Evolutionary conservation across 1,139 yeast genomes (phyloP).

Genomic region (Saccharomyces hybrid): DNA sequence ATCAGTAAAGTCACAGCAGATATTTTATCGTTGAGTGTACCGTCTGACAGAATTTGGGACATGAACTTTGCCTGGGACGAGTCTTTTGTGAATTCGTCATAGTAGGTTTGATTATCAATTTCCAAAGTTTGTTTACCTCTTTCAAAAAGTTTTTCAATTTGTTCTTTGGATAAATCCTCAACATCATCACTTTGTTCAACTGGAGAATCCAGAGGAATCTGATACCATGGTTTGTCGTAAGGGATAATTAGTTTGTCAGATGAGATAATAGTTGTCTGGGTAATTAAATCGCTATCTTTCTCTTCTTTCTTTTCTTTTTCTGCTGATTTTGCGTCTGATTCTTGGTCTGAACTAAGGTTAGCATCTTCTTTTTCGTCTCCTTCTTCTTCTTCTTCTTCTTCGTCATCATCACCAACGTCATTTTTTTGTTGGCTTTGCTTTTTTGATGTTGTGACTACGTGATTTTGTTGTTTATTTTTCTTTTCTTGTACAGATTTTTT

Average conservation of each 20-base stretch:
- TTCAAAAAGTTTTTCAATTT: slow-evolving; percentile 50
- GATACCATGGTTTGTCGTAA: slow-evolving; percentile 72
- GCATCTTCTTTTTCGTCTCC: slow-evolving; percentile 15
- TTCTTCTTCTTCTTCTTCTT: slow-evolving; percentile 17
- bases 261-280: slow-evolving; percentile 48
- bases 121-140: slow-evolving; percentile 63
- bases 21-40: slow-evolving; percentile 93
- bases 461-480: slow-evolving; percentile 11
- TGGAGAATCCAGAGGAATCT: slow-evolving; percentile 41
- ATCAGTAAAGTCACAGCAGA: slow-evolving; percentile 87
- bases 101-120: slow-evolving; percentile 63
- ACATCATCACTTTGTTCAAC: slow-evolving; percentile 28
- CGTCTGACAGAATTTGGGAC: slow-evolving; percentile 80
- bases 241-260: slow-evolving; percentile 54
- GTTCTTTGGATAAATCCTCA: slow-evolving; percentile 42
- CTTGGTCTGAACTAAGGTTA: slow-evolving; percentile 5
- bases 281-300: slow-evolving; percentile 38
- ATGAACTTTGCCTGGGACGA: slow-evolving; percentile 84
- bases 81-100: slow-evolving; percentile 70
- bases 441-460: no score
- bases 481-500: slow-evolving; percentile 24
- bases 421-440: slow-evolving; percentile 8
- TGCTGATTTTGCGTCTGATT: slow-evolving; percentile 13
- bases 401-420: slow-evolving; percentile 15
- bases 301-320: slow-evolving; percentile 26